Percentiles rank a stretch among this genome's conserved stretches.
These are phyloP conservation scores for Phaeoacremonium minimum DNA, from an alignment of 2,329 filamentous ascomycete species.

Conservation along the genomic window DNA sequence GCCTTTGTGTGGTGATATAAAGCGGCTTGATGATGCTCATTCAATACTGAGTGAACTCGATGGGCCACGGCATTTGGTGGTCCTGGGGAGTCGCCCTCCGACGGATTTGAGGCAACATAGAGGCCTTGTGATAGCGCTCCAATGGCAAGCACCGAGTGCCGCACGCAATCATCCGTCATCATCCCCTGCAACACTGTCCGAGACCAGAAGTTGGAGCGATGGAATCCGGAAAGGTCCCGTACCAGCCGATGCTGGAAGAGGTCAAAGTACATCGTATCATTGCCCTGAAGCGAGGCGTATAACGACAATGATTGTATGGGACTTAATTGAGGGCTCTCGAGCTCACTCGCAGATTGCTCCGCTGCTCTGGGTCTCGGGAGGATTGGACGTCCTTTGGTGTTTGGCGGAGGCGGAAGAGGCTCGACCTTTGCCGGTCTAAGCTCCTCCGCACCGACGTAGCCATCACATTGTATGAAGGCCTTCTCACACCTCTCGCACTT, in stretches of 20 bases:
- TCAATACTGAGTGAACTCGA: slow-evolving; percentile 4
- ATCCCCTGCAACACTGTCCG: slow-evolving; percentile 13
- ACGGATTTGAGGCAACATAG: neutral
- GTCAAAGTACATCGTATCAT: slow-evolving; percentile 13
- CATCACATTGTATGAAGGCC: neutral
- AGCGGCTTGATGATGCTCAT: slow-evolving; percentile 18
- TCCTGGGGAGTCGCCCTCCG: neutral
- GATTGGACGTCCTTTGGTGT: neutral
- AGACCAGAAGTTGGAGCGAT: slow-evolving; percentile 15
- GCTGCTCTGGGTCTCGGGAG: neutral
- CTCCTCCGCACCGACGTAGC: too few species aligned
- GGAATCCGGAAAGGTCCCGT: slow-evolving; percentile 12
- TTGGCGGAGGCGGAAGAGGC: neutral
- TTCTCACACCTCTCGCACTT: slow-evolving; percentile 11
- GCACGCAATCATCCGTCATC: slow-evolving; percentile 11
- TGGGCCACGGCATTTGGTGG: neutral
- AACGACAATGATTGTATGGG: neutral
- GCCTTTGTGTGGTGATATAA: slow-evolving; percentile 19
- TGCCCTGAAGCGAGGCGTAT: slow-evolving; percentile 2
- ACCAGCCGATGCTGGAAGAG: slow-evolving; percentile 13
- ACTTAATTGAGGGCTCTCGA: too few species aligned
- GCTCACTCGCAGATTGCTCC: neutral
- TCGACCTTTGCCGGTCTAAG: too few species aligned
- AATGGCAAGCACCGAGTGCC: slow-evolving; percentile 14
- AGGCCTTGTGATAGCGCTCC: slow-evolving; percentile 4